A percentile compares a stretch with the other conserved stretches of the same genome.
Conservation (phyloP, 1,284 basidiomycete genomes). For the Farysia itapuensis region DNA sequence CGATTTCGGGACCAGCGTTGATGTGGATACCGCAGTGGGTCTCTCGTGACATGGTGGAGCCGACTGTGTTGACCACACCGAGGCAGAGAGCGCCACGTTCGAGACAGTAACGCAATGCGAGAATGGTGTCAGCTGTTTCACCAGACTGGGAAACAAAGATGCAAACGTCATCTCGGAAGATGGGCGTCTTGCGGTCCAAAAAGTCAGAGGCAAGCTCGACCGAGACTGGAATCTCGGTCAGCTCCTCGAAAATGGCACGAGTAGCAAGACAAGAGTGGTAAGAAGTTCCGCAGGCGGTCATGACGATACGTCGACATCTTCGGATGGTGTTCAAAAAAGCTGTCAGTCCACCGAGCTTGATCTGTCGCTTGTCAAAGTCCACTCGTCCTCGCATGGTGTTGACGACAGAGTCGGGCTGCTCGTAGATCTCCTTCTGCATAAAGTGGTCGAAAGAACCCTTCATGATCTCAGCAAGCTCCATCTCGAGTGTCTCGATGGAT, state of each 20-base stretch:
- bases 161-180: conserved; percentile 98
- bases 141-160: conserved; percentile 97
- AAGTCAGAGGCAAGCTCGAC: conserved; percentile 98
- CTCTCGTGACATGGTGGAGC: conserved; percentile 95
- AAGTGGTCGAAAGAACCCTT: conserved; percentile 99
- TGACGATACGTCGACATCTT: conserved; percentile 89
- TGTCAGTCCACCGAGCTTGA: conserved; percentile 92
- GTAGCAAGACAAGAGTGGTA: conserved; percentile 98
- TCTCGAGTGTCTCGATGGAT: conserved; percentile 96
- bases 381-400: conserved; percentile 99
- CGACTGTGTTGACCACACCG: conserved; percentile 98
- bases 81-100: conserved; percentile 91
- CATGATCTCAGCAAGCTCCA: conserved; percentile 99
- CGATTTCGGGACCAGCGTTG: conserved; percentile 98
- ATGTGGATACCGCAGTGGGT: conserved; percentile 99
- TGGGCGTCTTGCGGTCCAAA: conserved; percentile 96
- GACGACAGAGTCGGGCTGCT: conserved; percentile 98
- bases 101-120: conserved; percentile 92
- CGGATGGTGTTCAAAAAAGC: conserved; percentile 95
- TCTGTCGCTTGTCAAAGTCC: conserved; percentile 90
- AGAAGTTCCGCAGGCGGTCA: conserved; percentile 95
- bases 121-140: conserved; percentile 97
- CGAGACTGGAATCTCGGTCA: conserved; percentile 97
- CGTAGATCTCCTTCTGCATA: conserved; percentile 99
- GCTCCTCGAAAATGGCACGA: conserved; percentile 97